Evolutionary conservation across 177 flowering plant genomes (phyloP).

Genomic region (Vitis hybrid): DNA sequence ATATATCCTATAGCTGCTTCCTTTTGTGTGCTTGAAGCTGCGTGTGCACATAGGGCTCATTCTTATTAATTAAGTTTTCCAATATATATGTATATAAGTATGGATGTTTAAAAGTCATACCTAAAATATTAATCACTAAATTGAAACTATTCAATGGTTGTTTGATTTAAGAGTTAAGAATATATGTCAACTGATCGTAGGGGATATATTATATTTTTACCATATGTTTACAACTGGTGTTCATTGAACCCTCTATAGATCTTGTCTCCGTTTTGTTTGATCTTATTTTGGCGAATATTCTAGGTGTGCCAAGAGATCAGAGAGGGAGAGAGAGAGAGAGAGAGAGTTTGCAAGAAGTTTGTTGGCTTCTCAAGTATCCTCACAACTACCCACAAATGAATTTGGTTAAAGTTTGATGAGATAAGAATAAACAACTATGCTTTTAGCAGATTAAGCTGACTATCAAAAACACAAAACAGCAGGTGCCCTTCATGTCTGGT

Average conservation of each 20-base stretch:
- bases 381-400: conserved; percentile 16
- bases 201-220: not conserved
- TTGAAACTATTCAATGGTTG: not conserved
- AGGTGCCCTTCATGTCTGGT: conserved; percentile 17
- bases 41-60: no score
- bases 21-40: no score
- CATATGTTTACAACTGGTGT: conserved; percentile 2
- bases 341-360: not conserved
- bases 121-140: no score
- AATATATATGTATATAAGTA: no score
- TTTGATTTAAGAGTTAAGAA: not conserved
- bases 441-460: conserved; percentile 5
- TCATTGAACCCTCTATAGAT: conserved; percentile 19
- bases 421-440: not conserved
- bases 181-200: not conserved
- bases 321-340: conserved; percentile 11
- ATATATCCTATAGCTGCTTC: no score
- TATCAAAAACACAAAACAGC: conserved; percentile 4
- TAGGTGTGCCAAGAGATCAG: not conserved
- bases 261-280: not conserved
- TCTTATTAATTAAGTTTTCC: no score
- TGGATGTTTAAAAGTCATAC: no score
- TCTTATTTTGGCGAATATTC: conserved; percentile 12
- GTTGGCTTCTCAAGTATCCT: conserved; percentile 17
- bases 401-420: conserved; percentile 6